Conservation (phyloP, 768 basidiomycete genomes). For the Xerocomus potaroensis region DNA sequence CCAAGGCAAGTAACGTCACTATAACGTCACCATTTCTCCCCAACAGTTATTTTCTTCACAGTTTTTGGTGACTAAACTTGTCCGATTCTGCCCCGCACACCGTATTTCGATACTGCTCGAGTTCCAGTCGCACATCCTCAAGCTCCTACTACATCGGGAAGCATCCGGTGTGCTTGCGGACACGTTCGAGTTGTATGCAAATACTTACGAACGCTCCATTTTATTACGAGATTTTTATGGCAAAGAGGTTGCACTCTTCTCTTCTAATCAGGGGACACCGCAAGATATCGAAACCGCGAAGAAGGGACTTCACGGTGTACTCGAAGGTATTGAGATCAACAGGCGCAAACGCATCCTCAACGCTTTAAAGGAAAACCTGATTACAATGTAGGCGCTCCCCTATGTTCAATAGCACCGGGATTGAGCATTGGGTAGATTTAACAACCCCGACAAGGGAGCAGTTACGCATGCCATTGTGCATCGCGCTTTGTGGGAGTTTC, state of each 20-base stretch:
- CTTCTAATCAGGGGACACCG: constrained; percentile 47
- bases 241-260: constrained; percentile 77
- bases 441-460: constrained; percentile 88
- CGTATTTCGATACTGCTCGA: constrained; percentile 73
- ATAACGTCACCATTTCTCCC: background rate
- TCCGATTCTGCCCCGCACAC: constrained; percentile 69
- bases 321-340: constrained; percentile 62
- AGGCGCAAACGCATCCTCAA: constrained; percentile 61
- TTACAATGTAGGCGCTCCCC: constrained; percentile 55
- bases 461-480: constrained; percentile 87
- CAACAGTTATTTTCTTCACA: constrained; percentile 25
- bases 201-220: constrained; percentile 77
- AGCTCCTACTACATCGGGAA: constrained; percentile 79
- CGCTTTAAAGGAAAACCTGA: constrained; percentile 69
- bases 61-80: constrained; percentile 81
- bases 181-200: constrained; percentile 82
- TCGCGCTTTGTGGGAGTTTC: constrained; percentile 81
- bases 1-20: constrained; percentile 63
- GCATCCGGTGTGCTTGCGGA: constrained; percentile 83
- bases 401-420: no score
- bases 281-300: constrained; percentile 62
- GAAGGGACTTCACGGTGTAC: constrained; percentile 62
- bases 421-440: constrained; percentile 53
- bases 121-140: constrained; percentile 71
- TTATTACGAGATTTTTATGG: constrained; percentile 88